Evolutionary conservation across 352 stramenopile genomes (phyloP), one percentile per base, ranked within the genome.

Genomic region (Pythium insidiosum): DNA sequence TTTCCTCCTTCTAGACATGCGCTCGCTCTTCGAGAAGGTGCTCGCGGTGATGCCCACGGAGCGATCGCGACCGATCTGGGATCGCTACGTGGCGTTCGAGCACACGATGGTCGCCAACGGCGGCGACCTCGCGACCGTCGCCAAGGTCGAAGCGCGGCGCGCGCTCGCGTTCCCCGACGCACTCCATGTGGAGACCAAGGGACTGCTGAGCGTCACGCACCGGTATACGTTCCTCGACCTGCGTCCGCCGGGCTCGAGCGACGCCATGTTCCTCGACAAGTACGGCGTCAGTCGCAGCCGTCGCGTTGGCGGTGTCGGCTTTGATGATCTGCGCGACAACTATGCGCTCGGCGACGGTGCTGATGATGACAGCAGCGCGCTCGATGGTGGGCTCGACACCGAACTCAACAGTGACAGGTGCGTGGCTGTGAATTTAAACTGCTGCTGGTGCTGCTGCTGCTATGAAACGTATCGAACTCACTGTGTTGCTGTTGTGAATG

Each of bases 1-100:
- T 20, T 44, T 24, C 36, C 22, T 36, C 2, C n/a, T 44, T 56
- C 22, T 54, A 94, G 82, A 94, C 49, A 92, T 92, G 73, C 79
- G 82, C 15, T 89, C 80, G 21, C 52, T 92, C 43, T 94, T 94
- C 46, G 82, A 94, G 37, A 92, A 94, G 48, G 79, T 91, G 33
- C 61, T 94, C 20, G 83, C 78, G 0, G 76, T 94, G 10, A 91
- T 94, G 77, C 68, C 79, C 2, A 62, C 78, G 2, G 79, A 92
- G 16, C 65, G 82, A 24, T 86, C 79, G 16, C 79, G 80, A 33
- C 77, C 77, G 22, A 87, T 94, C 25, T 94, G 82, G 82, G 73
- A 92, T 35, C 75, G 77, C 24, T 94, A 92, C 36, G 77, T 94
- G 23, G 61, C 81, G 19, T 94, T 92, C 39, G 82, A 94, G 58